Evolutionary conservation across 1,139 yeast species (phyloP).

Genomic region (Hemisphaericaspora subhashii): DNA sequence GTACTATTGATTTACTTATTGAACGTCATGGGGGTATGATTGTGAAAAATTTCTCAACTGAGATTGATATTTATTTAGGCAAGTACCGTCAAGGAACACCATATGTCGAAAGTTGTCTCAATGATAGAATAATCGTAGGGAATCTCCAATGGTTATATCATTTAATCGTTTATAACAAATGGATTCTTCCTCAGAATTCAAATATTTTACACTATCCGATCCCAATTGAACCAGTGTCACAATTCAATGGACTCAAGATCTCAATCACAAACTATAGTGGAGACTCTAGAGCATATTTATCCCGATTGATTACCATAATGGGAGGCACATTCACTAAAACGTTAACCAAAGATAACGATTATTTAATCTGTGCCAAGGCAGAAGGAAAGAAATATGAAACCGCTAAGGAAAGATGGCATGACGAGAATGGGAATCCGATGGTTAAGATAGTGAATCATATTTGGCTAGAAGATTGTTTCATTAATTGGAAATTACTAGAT

Average conservation of each 20-base stretch:
- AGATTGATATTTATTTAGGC: conserved; percentile 66
- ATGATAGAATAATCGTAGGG: conserved; percentile 49
- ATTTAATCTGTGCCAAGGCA: conserved; percentile 66
- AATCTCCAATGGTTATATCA: conserved; percentile 74
- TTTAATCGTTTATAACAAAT: conserved; percentile 55
- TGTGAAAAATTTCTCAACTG: conserved; percentile 18
- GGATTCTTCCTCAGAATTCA: conserved; percentile 55
- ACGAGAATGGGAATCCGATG: conserved; percentile 27
- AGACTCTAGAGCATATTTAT: conserved; percentile 73
- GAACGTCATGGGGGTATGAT: conserved; percentile 35
- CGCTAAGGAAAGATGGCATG: conserved; percentile 60
- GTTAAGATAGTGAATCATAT: conserved; percentile 68
- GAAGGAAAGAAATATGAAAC: conserved; percentile 75
- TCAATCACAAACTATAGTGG: conserved; percentile 84
- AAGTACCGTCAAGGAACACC: conserved; percentile 59
- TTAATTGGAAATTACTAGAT: conserved; percentile 57
- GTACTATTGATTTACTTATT: conserved; percentile 29
- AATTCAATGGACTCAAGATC: conserved; percentile 52
- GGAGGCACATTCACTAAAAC: conserved; percentile 81
- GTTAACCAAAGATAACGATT: conserved; percentile 66
- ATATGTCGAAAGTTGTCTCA: conserved; percentile 27
- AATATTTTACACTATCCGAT: conserved; percentile 72
- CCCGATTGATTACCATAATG: conserved; percentile 59
- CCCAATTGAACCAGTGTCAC: conserved; percentile 53
- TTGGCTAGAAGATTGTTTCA: conserved; percentile 87